These are phyloP conservation scores for Boletus reticuloceps DNA, from an alignment of 768 basidiomycete species.

Conservation along the genomic window DNA sequence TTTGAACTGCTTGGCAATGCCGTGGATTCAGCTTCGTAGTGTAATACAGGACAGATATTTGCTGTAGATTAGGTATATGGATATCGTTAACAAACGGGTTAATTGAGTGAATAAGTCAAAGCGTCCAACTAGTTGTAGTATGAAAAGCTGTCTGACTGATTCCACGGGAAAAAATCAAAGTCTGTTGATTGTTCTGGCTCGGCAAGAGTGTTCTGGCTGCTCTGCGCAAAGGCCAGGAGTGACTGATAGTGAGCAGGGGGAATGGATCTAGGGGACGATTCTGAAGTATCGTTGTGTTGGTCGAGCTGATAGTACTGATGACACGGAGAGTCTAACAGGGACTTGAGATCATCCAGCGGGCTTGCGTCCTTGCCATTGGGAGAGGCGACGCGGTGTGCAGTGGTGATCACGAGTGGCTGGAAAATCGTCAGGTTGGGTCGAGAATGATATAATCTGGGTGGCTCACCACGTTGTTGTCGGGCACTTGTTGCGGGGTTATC, in stretches of 20 bases:
- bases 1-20: slow-evolving; percentile 41
- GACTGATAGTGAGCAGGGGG: slow-evolving; percentile 10
- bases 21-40: slow-evolving; percentile 5
- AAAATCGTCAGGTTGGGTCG: not conserved
- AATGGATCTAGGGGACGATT: not conserved
- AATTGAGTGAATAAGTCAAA: slow-evolving; percentile 30
- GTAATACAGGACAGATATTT: slow-evolving; percentile 12
- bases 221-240: slow-evolving; percentile 10
- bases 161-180: slow-evolving; percentile 23
- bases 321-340: not conserved
- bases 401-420: slow-evolving; percentile 4
- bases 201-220: not conserved
- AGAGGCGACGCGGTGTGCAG: not conserved
- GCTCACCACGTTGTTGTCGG: slow-evolving; percentile 18
- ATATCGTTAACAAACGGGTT: slow-evolving; percentile 6
- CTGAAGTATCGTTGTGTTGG: not conserved
- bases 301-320: slow-evolving; percentile 7
- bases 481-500: too few species aligned
- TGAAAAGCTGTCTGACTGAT: slow-evolving; percentile 18
- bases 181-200: slow-evolving; percentile 12
- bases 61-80: slow-evolving; percentile 10
- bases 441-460: not conserved
- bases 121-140: slow-evolving; percentile 18
- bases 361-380: not conserved
- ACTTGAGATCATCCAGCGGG: not conserved